Evolutionary conservation across 2,329 filamentous ascomycete genomes (phyloP).

Genomic region (Parastagonospora avenae): DNA sequence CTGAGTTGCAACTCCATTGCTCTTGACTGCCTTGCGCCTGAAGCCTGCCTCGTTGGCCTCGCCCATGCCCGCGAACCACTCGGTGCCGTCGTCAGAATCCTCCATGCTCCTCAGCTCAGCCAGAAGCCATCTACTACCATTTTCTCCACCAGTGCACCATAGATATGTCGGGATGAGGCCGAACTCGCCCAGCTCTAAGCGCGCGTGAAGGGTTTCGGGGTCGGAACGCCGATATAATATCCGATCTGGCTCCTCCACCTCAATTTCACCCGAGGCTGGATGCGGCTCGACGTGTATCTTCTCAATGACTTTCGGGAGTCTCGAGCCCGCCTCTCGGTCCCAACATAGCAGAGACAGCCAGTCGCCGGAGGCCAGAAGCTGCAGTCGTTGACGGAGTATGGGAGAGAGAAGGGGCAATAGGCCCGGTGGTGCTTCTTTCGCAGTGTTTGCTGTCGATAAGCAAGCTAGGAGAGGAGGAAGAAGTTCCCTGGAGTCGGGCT

Average conservation of each 20-base stretch:
- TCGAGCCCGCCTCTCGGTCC: slow-evolving; percentile 61
- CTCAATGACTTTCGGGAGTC: slow-evolving; percentile 65
- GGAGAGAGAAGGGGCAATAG: slow-evolving; percentile 66
- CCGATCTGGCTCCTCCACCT: slow-evolving; percentile 70
- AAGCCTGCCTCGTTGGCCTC: slow-evolving; percentile 64
- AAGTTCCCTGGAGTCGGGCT: slow-evolving; percentile 61
- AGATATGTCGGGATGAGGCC: slow-evolving; percentile 69
- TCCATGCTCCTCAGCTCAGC: slow-evolving; percentile 69
- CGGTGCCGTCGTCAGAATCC: slow-evolving; percentile 61
- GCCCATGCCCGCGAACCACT: slow-evolving; percentile 61
- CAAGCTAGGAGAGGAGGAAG: slow-evolving; percentile 68
- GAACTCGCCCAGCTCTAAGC: slow-evolving; percentile 66
- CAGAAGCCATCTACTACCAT: slow-evolving; percentile 72
- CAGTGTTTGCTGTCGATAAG: slow-evolving; percentile 64
- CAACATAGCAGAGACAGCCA: slow-evolving; percentile 79
- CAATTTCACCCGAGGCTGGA: slow-evolving; percentile 78
- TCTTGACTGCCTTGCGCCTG: slow-evolving; percentile 30
- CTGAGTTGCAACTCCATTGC: slow-evolving; percentile 19
- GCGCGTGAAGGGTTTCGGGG: slow-evolving; percentile 73
- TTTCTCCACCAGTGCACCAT: slow-evolving; percentile 70
- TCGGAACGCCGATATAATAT: slow-evolving; percentile 72
- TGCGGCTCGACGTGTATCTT: slow-evolving; percentile 75
- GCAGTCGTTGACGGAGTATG: slow-evolving; percentile 66
- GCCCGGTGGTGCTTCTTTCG: slow-evolving; percentile 63
- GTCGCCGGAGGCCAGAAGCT: slow-evolving; percentile 66